Percentiles rank a stretch among this genome's conserved stretches.
These are phyloP conservation scores for Dendrobium nobile DNA, from an alignment of 106 monocot species.

Conservation along the genomic window DNA sequence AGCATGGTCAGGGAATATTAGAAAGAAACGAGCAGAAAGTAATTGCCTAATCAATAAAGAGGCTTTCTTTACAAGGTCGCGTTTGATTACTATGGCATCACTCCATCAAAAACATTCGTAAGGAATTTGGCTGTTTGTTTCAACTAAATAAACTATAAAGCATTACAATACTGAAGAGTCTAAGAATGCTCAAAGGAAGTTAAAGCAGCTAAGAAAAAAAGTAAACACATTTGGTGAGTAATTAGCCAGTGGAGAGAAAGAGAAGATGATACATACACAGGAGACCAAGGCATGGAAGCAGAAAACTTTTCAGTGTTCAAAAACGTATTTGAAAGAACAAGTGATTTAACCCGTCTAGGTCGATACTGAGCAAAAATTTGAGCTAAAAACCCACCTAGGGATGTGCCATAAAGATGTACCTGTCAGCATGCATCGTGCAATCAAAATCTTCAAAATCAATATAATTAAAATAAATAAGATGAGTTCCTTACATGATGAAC, in stretches of 20 bases:
- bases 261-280: conserved; percentile 49
- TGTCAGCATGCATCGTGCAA: conserved; percentile 10
- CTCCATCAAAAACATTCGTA: no score
- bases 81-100: background rate
- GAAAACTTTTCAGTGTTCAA: conserved; percentile 84
- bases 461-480: background rate
- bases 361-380: conserved; percentile 89
- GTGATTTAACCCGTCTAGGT: conserved; percentile 88
- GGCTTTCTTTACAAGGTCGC: background rate
- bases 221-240: background rate
- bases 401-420: conserved; percentile 97
- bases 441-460: conserved; percentile 1
- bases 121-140: background rate
- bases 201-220: background rate
- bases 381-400: conserved; percentile 92
- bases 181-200: background rate
- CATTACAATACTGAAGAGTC: background rate
- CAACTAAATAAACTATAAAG: background rate
- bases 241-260: conserved; percentile 3
- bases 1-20: background rate
- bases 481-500: conserved; percentile 54
- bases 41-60: background rate
- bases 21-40: background rate
- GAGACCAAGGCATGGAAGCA: conserved; percentile 90
- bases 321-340: conserved; percentile 93